phyloP scores from a whole-genome alignment of 768 basidiomycete species.

The Tulasnella sp. region DNA sequence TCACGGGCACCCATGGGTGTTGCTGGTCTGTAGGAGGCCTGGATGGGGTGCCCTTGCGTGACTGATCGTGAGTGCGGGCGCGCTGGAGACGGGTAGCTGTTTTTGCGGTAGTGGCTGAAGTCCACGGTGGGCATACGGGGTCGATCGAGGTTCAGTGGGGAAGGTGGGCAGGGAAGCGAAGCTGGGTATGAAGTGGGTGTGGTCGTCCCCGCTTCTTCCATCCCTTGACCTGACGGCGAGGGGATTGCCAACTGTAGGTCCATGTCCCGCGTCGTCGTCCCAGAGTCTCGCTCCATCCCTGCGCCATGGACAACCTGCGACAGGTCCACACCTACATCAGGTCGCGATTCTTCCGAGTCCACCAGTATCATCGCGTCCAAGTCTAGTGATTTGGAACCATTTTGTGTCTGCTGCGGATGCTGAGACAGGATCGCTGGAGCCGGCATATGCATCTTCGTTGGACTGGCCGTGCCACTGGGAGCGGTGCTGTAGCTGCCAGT shows the following conservation, averaged over 20 bases:
- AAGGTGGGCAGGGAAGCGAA: conserved; percentile 8
- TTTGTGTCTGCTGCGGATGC: too few species aligned
- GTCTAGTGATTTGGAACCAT: neutral
- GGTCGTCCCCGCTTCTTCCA: conserved; percentile 7
- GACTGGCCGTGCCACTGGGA: neutral
- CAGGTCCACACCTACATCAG: neutral
- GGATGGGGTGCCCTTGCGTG: neutral
- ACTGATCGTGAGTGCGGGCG: conserved; percentile 11
- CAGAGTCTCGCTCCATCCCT: too few species aligned
- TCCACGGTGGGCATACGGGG: neutral
- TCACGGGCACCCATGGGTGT: conserved; percentile 7
- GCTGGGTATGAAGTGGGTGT: conserved; percentile 10
- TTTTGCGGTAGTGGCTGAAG: neutral
- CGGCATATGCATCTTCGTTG: neutral
- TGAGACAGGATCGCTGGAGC: too few species aligned
- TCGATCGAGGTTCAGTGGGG: neutral
- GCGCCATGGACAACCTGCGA: too few species aligned
- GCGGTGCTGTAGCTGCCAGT: too few species aligned
- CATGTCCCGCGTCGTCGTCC: too few species aligned
- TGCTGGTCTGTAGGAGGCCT: neutral
- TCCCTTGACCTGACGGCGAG: neutral
- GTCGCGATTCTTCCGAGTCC: conserved; percentile 1
- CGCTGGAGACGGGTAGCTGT: neutral
- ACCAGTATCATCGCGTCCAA: conserved; percentile 14
- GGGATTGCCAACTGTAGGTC: neutral